phyloP scores from a whole-genome alignment of 352 stramenopile species.

The Phytophthora foliorum region DNA sequence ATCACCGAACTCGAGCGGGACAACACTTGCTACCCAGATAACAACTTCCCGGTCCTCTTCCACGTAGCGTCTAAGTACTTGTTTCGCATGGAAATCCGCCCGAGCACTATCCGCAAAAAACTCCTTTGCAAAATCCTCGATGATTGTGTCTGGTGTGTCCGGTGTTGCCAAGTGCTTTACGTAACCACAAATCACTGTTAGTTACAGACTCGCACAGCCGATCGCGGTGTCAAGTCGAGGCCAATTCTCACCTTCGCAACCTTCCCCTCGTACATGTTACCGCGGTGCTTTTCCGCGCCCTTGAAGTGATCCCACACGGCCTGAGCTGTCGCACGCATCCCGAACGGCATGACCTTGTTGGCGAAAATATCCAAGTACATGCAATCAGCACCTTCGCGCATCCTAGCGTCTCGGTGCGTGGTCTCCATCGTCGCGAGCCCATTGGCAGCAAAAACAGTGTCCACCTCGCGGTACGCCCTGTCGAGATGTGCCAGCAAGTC shows the following conservation, averaged over 20 bases:
- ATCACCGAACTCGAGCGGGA: constrained; percentile 53
- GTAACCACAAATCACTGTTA: constrained; percentile 21
- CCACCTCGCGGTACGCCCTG: constrained; percentile 45
- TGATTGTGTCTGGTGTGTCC: constrained; percentile 49
- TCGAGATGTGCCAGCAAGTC: constrained; percentile 48
- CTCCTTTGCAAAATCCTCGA: constrained; percentile 54
- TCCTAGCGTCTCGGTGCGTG: constrained; percentile 46
- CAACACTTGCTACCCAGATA: constrained; percentile 53
- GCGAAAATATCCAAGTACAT: constrained; percentile 61
- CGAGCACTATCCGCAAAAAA: constrained; percentile 46
- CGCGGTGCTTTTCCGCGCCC: constrained; percentile 48
- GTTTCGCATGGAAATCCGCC: constrained; percentile 52
- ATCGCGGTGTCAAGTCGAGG: constrained; percentile 1
- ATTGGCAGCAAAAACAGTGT: constrained; percentile 48
- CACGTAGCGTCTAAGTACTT: constrained; percentile 48
- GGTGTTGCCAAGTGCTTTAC: constrained; percentile 45
- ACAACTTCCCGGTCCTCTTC: constrained; percentile 55
- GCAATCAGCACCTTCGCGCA: constrained; percentile 47
- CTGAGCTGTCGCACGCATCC: constrained; percentile 46
- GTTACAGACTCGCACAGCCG: constrained; percentile 3
- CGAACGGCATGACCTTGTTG: constrained; percentile 59
- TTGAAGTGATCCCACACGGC: constrained; percentile 59
- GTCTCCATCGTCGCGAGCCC: constrained; percentile 48
- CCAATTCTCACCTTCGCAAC: constrained; percentile 41
- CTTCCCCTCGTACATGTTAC: constrained; percentile 55